Conservation (phyloP, 1,139 yeast genomes). For the Yamadazyma friedrichii region DNA sequence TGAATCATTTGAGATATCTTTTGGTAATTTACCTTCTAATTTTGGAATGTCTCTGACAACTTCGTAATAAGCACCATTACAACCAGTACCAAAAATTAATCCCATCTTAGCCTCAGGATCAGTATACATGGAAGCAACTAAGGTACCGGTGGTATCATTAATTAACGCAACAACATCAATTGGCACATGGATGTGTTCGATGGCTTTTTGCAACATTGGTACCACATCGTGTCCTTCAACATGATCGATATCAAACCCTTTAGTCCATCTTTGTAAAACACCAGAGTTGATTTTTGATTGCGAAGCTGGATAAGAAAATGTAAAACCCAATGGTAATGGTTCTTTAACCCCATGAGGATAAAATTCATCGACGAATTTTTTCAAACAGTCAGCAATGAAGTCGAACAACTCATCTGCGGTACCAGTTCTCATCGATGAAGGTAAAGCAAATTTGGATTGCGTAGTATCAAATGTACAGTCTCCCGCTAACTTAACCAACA, state of each 20-base stretch:
- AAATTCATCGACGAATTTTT: slow-evolving; percentile 57
- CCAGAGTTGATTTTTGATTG: slow-evolving; percentile 85
- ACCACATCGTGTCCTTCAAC: slow-evolving; percentile 96
- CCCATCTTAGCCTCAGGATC: slow-evolving; percentile 92
- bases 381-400: slow-evolving; percentile 82
- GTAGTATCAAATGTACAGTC: slow-evolving; percentile 75
- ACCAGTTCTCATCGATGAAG: slow-evolving; percentile 75
- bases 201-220: slow-evolving; percentile 80
- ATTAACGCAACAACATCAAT: slow-evolving; percentile 87
- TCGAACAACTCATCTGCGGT: slow-evolving; percentile 74
- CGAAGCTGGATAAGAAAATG: slow-evolving; percentile 90
- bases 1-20: slow-evolving; percentile 60
- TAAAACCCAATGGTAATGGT: slow-evolving; percentile 82
- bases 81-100: slow-evolving; percentile 95
- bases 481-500: slow-evolving; percentile 78
- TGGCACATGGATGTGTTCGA: slow-evolving; percentile 65
- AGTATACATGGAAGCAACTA: slow-evolving; percentile 92
- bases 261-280: slow-evolving; percentile 93
- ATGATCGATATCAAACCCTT: slow-evolving; percentile 91
- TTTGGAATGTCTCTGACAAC: slow-evolving; percentile 73
- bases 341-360: slow-evolving; percentile 57
- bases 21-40: slow-evolving; percentile 66
- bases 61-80: slow-evolving; percentile 96
- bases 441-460: slow-evolving; percentile 80
- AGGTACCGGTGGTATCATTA: slow-evolving; percentile 96